Evolutionary conservation across 441 rosid genomes (phyloP), one percentile per base, ranked within the genome.

Genomic region (Gossypium laxum): DNA sequence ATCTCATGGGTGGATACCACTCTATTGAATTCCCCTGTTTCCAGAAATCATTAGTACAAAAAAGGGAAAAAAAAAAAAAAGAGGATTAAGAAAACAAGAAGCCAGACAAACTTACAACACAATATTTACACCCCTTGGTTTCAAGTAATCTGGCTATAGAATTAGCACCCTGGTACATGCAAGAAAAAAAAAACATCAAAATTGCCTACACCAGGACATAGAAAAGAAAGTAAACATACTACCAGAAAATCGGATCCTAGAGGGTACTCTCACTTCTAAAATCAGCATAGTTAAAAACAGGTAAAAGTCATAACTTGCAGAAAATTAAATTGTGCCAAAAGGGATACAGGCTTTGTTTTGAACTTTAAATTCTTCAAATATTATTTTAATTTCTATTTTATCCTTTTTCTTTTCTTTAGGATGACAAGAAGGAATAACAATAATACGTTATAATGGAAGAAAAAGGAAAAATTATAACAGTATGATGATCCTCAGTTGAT

Each of bases 1-100:
- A 95, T 77, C 79, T 89, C 97, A 91, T 84, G 11, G 78, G 69
- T 15, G 97, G 99, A 81, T 95, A 95, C 84, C 89, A 83, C 69
- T 62, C 78, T 56, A 51, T 21, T 12, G 85, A 69, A 56, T 73
- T 88, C 51, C 83, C 76, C 97, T 94, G 87, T 66, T 77, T 11
- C 47, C 65, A 78, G 12, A 79, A 52, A 75, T 55, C 69, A 74
- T 19, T 56, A 75, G 24, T 61, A 8, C 30, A 60, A 75, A 68
- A 74, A 50, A 14, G 3, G 15, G 28, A 0, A 1, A 30, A 30
- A 7, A 14, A 15, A 2, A 15, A 24, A 1, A 22, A 58, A 57
- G 75, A 21, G 59, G 60, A 74, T 72, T 22, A 56, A 73, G 48
- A 72, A 38, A 43, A 30, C 66, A 30, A 75, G 68, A 21, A 76